Percentiles rank a stretch among this genome's conserved stretches.
These are phyloP conservation scores for Phlyctochytrium bullatum DNA, from an alignment of 192 early-diverging fungal genomes.

Conservation along the genomic window DNA sequence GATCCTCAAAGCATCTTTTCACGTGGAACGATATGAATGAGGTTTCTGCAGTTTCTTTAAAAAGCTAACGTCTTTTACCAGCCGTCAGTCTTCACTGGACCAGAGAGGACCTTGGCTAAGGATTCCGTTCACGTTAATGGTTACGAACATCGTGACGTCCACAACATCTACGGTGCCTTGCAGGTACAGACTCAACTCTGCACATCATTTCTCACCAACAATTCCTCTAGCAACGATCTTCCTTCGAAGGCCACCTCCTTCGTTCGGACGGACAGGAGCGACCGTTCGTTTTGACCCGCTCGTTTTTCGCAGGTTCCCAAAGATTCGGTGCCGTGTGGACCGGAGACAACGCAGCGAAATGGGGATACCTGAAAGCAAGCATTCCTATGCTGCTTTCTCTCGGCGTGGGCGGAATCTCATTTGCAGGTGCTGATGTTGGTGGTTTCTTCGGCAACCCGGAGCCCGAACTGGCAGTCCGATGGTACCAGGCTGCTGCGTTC, in stretches of 20 bases:
- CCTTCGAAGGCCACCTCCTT: conserved; percentile 71
- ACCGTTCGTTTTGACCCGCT: conserved; percentile 93
- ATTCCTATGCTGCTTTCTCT: conserved; percentile 89
- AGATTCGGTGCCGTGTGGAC: conserved; percentile 97
- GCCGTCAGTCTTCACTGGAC: conserved; percentile 93
- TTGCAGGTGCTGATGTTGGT: conserved; percentile 93
- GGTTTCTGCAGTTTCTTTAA: no score
- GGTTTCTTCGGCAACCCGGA: conserved; percentile 98
- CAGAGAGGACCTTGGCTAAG: conserved; percentile 95
- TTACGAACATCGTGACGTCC: conserved; percentile 92
- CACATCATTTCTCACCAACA: background rate
- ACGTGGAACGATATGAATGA: conserved; percentile 99
- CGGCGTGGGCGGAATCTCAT: conserved; percentile 82
- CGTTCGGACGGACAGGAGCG: conserved; percentile 48
- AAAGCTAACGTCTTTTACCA: no score
- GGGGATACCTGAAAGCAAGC: conserved; percentile 79
- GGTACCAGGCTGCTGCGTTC: conserved; percentile 94
- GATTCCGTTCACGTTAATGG: conserved; percentile 82
- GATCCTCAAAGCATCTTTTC: conserved; percentile 76
- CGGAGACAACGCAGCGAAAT: conserved; percentile 90
- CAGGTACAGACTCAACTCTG: conserved; percentile 2
- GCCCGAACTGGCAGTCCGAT: conserved; percentile 81
- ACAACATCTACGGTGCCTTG: conserved; percentile 91
- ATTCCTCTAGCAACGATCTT: conserved; percentile 70
- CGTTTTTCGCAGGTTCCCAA: conserved; percentile 95